Evolutionary conservation across 352 stramenopile species (phyloP).

Genomic region (Blastocystis sp.): DNA sequence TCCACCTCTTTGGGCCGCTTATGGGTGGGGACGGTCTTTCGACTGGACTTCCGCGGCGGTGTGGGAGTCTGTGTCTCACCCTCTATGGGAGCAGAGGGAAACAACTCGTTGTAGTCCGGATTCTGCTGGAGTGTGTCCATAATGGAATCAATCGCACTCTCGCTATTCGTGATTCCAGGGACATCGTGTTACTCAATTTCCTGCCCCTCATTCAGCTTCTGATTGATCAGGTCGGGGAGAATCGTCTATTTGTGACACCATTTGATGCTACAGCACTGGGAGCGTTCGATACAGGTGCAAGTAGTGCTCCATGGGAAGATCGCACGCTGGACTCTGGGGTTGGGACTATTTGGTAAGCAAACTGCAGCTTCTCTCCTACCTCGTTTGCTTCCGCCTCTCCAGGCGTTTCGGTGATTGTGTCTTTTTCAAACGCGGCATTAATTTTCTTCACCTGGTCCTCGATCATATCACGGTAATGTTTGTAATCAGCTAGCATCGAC

Average conservation of each 20-base stretch:
- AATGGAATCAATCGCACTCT: constrained; percentile 21
- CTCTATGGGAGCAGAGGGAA: background rate
- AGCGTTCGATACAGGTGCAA: constrained; percentile 45
- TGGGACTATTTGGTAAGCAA: background rate
- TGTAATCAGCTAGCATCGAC: constrained; percentile 28
- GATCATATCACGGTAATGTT: constrained; percentile 40
- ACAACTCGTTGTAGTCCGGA: background rate
- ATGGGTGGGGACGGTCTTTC: background rate
- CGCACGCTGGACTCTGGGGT: background rate
- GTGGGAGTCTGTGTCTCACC: background rate
- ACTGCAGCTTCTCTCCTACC: background rate
- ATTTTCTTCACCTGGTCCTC: constrained; percentile 13
- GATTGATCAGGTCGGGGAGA: constrained; percentile 52
- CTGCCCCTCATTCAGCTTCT: background rate
- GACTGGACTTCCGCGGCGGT: background rate
- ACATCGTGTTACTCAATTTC: background rate
- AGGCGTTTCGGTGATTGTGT: background rate
- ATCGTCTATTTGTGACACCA: constrained; percentile 5
- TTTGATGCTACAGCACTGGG: background rate
- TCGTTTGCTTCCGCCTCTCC: background rate
- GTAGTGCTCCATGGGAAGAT: constrained; percentile 50
- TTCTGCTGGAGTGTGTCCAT: constrained; percentile 9
- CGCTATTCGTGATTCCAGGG: background rate
- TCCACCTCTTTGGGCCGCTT: background rate
- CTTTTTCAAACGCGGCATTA: background rate